Evolutionary conservation across 768 basidiomycete species (phyloP).

Genomic region (Piloderma croceum): DNA sequence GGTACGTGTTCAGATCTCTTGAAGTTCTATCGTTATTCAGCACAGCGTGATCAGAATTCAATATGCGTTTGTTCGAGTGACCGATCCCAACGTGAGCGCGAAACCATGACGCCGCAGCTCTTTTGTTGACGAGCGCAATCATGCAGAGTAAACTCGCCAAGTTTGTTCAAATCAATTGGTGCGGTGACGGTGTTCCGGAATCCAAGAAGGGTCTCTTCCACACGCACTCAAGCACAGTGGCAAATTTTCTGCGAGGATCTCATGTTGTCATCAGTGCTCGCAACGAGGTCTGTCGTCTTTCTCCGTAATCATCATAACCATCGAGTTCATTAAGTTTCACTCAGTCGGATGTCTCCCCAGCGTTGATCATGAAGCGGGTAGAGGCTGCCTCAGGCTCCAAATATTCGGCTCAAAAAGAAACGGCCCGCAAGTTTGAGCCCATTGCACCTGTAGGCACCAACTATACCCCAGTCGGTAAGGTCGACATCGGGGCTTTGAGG

Average conservation of each 20-base stretch:
- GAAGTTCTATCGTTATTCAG: slow-evolving; percentile 7
- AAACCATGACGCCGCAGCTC: not conserved
- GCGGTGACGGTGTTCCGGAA: slow-evolving; percentile 94
- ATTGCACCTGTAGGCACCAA: slow-evolving; percentile 77
- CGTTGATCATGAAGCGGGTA: slow-evolving; percentile 79
- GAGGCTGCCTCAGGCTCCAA: slow-evolving; percentile 86
- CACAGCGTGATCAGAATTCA: slow-evolving; percentile 56
- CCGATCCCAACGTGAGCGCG: slow-evolving; percentile 70
- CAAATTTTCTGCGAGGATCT: slow-evolving; percentile 72
- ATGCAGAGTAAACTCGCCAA: slow-evolving; percentile 75
- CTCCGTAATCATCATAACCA: not conserved
- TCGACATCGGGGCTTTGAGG: slow-evolving; percentile 60
- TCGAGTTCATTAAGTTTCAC: slow-evolving; percentile 2
- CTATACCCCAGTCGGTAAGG: slow-evolving; percentile 70
- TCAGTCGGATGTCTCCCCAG: slow-evolving; percentile 78
- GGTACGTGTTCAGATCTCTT: slow-evolving; percentile 40
- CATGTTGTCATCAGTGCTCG: slow-evolving; percentile 86
- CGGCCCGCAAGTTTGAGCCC: slow-evolving; percentile 65
- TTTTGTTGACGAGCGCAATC: not conserved
- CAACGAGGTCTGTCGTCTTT: slow-evolving; percentile 59
- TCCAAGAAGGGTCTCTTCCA: slow-evolving; percentile 90
- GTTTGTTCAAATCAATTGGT: slow-evolving; percentile 96
- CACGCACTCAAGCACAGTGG: slow-evolving; percentile 76
- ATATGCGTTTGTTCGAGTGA: slow-evolving; percentile 84
- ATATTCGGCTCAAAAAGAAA: slow-evolving; percentile 80